phyloP scores from a whole-genome alignment of 2,329 filamentous ascomycete species.

The Acephala macrosclerotiorum region DNA sequence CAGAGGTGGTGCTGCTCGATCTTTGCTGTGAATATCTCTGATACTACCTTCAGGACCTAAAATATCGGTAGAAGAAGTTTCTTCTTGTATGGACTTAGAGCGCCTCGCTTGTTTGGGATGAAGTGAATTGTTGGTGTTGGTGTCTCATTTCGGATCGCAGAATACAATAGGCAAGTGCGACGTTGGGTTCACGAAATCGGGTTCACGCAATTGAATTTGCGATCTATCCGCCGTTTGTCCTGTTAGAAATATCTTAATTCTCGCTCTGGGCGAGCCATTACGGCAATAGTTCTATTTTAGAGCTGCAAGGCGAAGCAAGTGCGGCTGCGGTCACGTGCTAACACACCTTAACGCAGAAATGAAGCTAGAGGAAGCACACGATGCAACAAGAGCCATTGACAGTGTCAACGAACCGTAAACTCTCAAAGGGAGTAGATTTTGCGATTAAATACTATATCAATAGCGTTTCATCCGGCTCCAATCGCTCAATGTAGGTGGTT shows the following conservation, averaged over 20 bases:
- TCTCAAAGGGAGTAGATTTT: too few species aligned
- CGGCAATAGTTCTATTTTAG: too few species aligned
- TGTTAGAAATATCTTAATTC: not conserved
- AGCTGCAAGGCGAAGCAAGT: too few species aligned
- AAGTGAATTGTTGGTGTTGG: not conserved
- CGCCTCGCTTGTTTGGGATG: not conserved
- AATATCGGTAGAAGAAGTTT: not conserved
- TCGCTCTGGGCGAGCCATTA: not conserved
- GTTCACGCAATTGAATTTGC: not conserved
- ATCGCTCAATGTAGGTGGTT: too few species aligned
- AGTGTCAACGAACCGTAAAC: too few species aligned
- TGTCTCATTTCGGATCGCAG: not conserved
- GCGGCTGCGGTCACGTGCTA: too few species aligned
- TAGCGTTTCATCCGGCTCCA: too few species aligned
- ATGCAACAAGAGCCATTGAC: too few species aligned
- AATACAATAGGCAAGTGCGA: conserved; percentile 2
- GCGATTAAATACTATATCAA: too few species aligned
- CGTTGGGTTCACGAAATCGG: too few species aligned
- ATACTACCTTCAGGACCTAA: not conserved
- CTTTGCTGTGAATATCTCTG: not conserved
- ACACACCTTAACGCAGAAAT: too few species aligned
- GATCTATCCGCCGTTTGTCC: not conserved
- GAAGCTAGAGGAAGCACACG: too few species aligned
- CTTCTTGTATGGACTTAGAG: not conserved
- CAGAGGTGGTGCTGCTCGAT: not conserved